These are phyloP conservation scores for Mercurialis annua DNA, from an alignment of 345 rosid genomes.

Conservation along the genomic window DNA sequence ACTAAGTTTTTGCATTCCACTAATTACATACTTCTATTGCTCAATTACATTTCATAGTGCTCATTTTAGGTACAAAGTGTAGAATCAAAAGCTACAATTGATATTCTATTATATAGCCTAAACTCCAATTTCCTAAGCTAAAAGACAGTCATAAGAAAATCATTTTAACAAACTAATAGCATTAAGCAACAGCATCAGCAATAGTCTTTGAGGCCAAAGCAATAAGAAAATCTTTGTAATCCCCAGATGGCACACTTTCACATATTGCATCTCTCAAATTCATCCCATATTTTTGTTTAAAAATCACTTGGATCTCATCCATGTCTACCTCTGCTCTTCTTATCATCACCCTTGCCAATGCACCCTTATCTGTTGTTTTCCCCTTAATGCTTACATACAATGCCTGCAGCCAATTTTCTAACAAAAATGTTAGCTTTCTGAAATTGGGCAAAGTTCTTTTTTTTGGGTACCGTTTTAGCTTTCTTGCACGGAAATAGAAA, in stretches of 20 bases:
- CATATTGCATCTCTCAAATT: conserved; percentile 44
- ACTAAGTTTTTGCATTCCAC: neutral
- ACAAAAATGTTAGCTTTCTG: too few relatives aligned
- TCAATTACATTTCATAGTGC: neutral
- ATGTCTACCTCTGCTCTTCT: conserved; percentile 56
- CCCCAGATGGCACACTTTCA: conserved; percentile 38
- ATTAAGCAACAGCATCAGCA: neutral
- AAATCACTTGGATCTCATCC: conserved; percentile 39
- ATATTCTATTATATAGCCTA: neutral
- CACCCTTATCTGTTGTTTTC: conserved; percentile 23
- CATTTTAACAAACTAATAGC: neutral
- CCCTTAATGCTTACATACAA: conserved; percentile 38
- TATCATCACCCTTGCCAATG: conserved; percentile 41
- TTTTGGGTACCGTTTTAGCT: neutral
- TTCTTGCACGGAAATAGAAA: too few relatives aligned
- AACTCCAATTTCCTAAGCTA: neutral
- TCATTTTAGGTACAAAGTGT: neutral
- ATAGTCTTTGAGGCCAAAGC: conserved; percentile 36
- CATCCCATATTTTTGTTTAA: conserved; percentile 39
- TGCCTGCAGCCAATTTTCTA: conserved; percentile 22
- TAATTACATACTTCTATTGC: neutral
- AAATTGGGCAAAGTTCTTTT: too few relatives aligned
- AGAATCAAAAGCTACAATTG: neutral
- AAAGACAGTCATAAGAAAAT: neutral
- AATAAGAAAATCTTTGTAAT: conserved; percentile 53